Base-by-base conservation (phyloP, 306 rosid species). In the Cicer arietinum region DNA sequence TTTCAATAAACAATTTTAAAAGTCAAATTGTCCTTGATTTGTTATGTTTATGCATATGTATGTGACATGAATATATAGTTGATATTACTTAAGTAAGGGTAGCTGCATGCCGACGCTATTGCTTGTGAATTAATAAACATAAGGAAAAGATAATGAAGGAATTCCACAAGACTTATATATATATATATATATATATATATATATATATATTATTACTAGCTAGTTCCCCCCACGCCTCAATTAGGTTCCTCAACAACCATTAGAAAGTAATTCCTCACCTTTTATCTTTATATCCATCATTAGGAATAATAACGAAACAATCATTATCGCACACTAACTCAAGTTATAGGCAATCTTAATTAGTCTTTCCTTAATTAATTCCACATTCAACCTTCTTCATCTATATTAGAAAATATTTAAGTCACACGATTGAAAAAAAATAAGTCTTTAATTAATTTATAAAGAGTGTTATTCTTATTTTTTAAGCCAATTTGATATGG, bases 161-260 rank as follows among this genome's bases (percentile, higher is more conserved):
- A 73, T 30, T 30, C 37, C 37, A 47, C 45, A 59, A 47, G 30
- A 57, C 37, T 59, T 47, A 47, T 40, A 22, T 46, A 25, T 44
- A 22, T 46, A 25, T 43, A 12, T 9, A 20, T 1, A 20, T 20
- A 22, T 35, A 25, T 44, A 12, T 10, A n/a, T n/a, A n/a, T n/a
- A n/a, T n/a, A n/a, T n/a, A n/a, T n/a, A n/a, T 14, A 48, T 62
- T 47, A 47, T 13, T 13, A 13, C 60, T 54, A 17, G 30, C 60
- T 54, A 54, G 60, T 54, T 54, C 35, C 60, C 60, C 60, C 10
- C 25, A 18, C 7, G 1, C 12, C 12, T 30, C 60, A 18, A 30
- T 9, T 18, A 59, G 63, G 16, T 66, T 79, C 62, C 71, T 57
- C 65, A 73, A 74, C 83, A 66, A 74, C 58, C 79, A 68, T 20